phyloP scores from a whole-genome alignment of 2,329 filamentous ascomycete species.

The Colletotrichum incanum region DNA sequence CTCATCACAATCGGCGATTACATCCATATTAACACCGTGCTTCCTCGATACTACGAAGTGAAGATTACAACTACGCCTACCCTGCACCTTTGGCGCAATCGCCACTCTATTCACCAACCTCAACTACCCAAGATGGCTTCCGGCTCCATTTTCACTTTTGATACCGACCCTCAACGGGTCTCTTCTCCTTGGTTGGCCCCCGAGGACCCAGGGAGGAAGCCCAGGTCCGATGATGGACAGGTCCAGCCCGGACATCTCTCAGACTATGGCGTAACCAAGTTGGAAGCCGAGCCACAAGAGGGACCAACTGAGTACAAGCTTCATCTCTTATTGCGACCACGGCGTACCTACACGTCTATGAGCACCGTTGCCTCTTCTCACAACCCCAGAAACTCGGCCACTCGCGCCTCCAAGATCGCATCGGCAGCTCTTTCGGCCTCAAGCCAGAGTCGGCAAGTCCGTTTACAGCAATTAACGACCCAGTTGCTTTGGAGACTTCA shows the following conservation, averaged over 20 bases:
- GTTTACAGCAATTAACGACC: conserved; percentile 92
- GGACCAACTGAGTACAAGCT: conserved; percentile 98
- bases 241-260: conserved; percentile 62
- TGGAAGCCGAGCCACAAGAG: conserved; percentile 93
- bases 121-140: conserved; percentile 78
- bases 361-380: conserved; percentile 68
- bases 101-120: not conserved
- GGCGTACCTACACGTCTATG: conserved; percentile 80
- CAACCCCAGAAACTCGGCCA: conserved; percentile 46
- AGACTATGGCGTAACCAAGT: conserved; percentile 79
- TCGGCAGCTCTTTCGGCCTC: conserved; percentile 56
- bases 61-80: conserved; percentile 5
- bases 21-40: not conserved
- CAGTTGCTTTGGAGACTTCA: conserved; percentile 95
- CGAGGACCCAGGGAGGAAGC: conserved; percentile 58
- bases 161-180: conserved; percentile 88
- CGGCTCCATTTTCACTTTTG: conserved; percentile 96
- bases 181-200: conserved; percentile 90
- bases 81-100: not conserved
- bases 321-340: conserved; percentile 85
- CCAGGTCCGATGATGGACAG: conserved; percentile 46
- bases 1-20: conserved; percentile 12
- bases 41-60: not conserved
- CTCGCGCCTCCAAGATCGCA: conserved; percentile 30
- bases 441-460: conserved; percentile 82